A percentile compares a stretch with the other conserved stretches of the same genome.
phyloP scores from a whole-genome alignment of 2,329 filamentous ascomycete species.

The Trichocomaceae sp. region DNA sequence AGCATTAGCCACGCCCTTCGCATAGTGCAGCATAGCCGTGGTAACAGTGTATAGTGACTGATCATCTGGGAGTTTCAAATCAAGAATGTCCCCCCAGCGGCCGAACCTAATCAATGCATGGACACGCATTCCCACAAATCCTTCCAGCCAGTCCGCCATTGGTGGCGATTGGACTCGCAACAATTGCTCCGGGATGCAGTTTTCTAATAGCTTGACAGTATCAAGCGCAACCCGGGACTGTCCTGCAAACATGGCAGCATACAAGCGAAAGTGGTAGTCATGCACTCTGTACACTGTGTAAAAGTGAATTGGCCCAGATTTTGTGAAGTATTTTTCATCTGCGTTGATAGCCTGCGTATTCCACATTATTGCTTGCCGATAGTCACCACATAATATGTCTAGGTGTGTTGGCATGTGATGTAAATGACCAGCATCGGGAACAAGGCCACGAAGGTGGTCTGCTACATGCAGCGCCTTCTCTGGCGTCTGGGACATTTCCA shows the following conservation, averaged over 20 bases:
- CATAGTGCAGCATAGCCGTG: slow-evolving; percentile 59
- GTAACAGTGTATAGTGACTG: slow-evolving; percentile 58
- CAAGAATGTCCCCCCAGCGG: slow-evolving; percentile 15
- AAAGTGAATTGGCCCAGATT: slow-evolving; percentile 57
- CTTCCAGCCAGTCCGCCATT: slow-evolving; percentile 17
- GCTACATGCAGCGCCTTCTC: slow-evolving; percentile 56
- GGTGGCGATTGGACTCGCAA: slow-evolving; percentile 30
- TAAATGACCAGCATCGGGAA: slow-evolving; percentile 62
- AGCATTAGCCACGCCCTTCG: slow-evolving; percentile 57
- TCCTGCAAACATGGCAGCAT: slow-evolving; percentile 67
- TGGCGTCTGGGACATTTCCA: slow-evolving; percentile 65
- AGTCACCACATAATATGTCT: slow-evolving; percentile 65
- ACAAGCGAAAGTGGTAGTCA: slow-evolving; percentile 65
- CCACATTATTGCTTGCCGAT: slow-evolving; percentile 56
- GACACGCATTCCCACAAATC: slow-evolving; percentile 12
- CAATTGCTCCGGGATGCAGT: slow-evolving; percentile 54
- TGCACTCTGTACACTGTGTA: slow-evolving; percentile 69
- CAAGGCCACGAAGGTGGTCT: slow-evolving; percentile 54
- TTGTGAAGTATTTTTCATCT: slow-evolving; percentile 57
- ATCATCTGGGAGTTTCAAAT: slow-evolving; percentile 27
- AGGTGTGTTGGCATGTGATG: slow-evolving; percentile 70
- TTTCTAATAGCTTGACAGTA: slow-evolving; percentile 52
- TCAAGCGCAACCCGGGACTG: slow-evolving; percentile 56
- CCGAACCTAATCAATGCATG: slow-evolving; percentile 16
- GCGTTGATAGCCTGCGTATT: slow-evolving; percentile 59